Conservation (phyloP, 768 basidiomycete genomes). For the Calvatia gigantea region DNA sequence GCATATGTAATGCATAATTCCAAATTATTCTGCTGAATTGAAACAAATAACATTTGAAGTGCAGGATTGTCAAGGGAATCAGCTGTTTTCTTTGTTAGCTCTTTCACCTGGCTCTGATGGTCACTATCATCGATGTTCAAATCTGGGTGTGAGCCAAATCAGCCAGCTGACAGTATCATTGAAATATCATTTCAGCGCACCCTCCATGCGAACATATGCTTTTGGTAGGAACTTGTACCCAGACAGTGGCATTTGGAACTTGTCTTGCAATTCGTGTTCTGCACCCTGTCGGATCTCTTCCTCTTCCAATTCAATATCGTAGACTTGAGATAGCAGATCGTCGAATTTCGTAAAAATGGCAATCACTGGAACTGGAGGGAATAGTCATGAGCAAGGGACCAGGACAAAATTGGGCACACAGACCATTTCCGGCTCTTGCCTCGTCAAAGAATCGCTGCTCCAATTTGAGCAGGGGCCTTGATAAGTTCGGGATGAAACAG, state of each 20-base stretch:
- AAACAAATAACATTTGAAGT: too few species aligned
- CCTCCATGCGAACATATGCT: not conserved
- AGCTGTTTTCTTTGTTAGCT: slow-evolving; percentile 18
- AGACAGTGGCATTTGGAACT: not conserved
- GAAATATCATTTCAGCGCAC: not conserved
- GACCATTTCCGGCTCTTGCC: not conserved
- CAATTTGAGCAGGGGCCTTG: not conserved
- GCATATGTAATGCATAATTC: too few species aligned
- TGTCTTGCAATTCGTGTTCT: not conserved
- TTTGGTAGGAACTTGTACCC: not conserved
- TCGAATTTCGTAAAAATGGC: slow-evolving; percentile 37
- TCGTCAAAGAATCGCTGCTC: not conserved
- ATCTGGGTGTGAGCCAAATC: slow-evolving; percentile 10
- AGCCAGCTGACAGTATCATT: not conserved
- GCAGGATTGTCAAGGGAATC: slow-evolving; percentile 14
- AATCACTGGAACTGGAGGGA: slow-evolving; percentile 38
- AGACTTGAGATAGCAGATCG: slow-evolving; percentile 19
- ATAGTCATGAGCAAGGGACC: not conserved
- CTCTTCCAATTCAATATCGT: slow-evolving; percentile 12
- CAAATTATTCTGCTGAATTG: too few species aligned
- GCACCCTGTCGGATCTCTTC: not conserved
- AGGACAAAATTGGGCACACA: not conserved
- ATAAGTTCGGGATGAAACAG: not conserved
- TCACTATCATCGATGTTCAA: slow-evolving; percentile 14
- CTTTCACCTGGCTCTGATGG: slow-evolving; percentile 12